These are phyloP conservation scores for Hysterium pulicare DNA, from an alignment of 2,329 filamentous ascomycete genomes.

Conservation along the genomic window DNA sequence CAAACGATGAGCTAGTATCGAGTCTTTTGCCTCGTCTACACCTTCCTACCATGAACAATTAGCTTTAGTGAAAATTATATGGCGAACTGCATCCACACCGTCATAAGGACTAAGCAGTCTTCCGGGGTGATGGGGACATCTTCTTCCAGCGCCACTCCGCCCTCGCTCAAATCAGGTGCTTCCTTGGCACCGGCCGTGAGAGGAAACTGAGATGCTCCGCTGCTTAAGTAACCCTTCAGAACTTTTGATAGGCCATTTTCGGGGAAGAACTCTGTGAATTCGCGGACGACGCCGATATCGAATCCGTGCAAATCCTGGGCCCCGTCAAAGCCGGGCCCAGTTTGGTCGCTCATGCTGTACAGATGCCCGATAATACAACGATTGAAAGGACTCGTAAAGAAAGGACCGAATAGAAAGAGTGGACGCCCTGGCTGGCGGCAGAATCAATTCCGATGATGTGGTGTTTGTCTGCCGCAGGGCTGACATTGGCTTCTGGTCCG, in stretches of 20 bases:
- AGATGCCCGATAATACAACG: neutral
- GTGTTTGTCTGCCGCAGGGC: conserved; percentile 21
- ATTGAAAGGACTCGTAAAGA: neutral
- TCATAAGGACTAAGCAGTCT: conserved; percentile 78
- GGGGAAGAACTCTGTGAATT: conserved; percentile 82
- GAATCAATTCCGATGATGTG: neutral
- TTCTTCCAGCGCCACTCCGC: conserved; percentile 41
- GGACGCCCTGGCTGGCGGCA: neutral
- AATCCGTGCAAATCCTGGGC: conserved; percentile 55
- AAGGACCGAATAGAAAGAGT: neutral
- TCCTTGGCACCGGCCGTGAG: conserved; percentile 37
- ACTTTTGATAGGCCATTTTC: conserved; percentile 79
- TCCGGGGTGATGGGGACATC: conserved; percentile 64
- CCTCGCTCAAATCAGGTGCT: conserved; percentile 45
- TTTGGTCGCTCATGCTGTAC: neutral
- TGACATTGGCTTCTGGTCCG: conserved; percentile 24
- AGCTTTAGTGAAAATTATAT: conserved; percentile 1
- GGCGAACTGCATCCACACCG: conserved; percentile 24
- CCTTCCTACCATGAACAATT: conserved; percentile 40
- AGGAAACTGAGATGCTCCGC: conserved; percentile 79
- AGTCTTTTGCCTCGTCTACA: conserved; percentile 53
- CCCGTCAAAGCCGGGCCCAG: conserved; percentile 18
- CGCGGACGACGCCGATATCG: conserved; percentile 72
- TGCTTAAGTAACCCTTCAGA: conserved; percentile 76
- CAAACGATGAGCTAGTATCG: conserved; percentile 77